These are phyloP conservation scores for Claviceps pusilla DNA, from an alignment of 2,329 filamentous ascomycete genomes.

Conservation along the genomic window DNA sequence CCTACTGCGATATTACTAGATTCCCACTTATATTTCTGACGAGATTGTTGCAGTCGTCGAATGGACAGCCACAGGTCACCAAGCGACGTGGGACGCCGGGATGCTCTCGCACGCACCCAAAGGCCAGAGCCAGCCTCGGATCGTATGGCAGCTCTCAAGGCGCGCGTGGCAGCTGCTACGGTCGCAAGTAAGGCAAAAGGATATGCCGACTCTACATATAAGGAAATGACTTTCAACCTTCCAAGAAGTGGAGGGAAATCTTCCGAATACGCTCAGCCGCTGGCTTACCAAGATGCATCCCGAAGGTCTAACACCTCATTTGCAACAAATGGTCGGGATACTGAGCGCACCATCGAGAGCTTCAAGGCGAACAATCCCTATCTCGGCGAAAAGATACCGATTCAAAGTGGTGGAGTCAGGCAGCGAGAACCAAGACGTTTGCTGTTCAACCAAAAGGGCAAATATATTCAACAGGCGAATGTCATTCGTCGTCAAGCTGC, in stretches of 20 bases:
- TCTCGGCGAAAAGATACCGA: slow-evolving; percentile 54
- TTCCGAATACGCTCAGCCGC: slow-evolving; percentile 1
- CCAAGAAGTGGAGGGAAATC: slow-evolving; percentile 21
- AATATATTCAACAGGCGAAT: slow-evolving; percentile 90
- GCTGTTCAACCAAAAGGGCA: slow-evolving; percentile 87
- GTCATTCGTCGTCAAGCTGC: slow-evolving; percentile 75
- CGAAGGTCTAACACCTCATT: slow-evolving; percentile 2
- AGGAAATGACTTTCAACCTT: slow-evolving; percentile 34
- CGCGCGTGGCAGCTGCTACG: slow-evolving; percentile 63
- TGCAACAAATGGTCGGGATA: slow-evolving; percentile 6
- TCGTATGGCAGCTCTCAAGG: slow-evolving; percentile 62
- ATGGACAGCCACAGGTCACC: slow-evolving; percentile 37
- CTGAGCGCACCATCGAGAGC: slow-evolving; percentile 1
- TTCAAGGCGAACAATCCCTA: slow-evolving; percentile 55
- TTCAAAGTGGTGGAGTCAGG: slow-evolving; percentile 41
- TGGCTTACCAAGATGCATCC: neutral
- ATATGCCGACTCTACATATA: slow-evolving; percentile 60
- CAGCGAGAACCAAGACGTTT: slow-evolving; percentile 60
- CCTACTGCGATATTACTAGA: neutral
- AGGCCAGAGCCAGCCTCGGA: slow-evolving; percentile 45
- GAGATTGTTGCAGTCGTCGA: neutral
- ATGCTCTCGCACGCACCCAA: slow-evolving; percentile 38
- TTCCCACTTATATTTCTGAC: neutral
- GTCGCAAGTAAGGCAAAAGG: slow-evolving; percentile 44
- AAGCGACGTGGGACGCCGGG: slow-evolving; percentile 41